phyloP scores from a whole-genome alignment of 768 basidiomycete species.

The Mycena vulgaris region DNA sequence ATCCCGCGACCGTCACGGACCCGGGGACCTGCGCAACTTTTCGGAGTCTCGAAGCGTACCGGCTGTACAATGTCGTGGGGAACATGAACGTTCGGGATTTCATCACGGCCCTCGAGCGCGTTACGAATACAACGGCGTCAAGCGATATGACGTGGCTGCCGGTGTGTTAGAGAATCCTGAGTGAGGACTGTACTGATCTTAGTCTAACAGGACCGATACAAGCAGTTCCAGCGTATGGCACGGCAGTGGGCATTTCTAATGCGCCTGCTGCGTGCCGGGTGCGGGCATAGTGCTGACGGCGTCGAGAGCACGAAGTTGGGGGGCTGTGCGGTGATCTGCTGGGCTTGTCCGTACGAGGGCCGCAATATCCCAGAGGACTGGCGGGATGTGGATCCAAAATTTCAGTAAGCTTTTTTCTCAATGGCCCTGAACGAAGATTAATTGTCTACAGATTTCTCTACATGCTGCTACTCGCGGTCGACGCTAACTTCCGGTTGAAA shows the following conservation, averaged over 20 bases:
- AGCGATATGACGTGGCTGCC: conserved; percentile 10
- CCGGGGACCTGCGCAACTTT: conserved; percentile 37
- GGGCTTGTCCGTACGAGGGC: conserved; percentile 40
- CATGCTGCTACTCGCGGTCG: conserved; percentile 39
- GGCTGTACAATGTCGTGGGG: conserved; percentile 33
- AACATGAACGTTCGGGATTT: conserved; percentile 22
- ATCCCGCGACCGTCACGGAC: conserved; percentile 24
- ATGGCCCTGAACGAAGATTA: neutral
- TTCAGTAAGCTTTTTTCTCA: neutral
- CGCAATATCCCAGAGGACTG: conserved; percentile 11
- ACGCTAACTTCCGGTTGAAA: conserved; percentile 47
- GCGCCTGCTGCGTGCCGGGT: conserved; percentile 15
- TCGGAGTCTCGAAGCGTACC: conserved; percentile 20
- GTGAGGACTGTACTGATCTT: no score
- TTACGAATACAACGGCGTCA: neutral
- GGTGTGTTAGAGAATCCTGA: no score
- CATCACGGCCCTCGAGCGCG: conserved; percentile 7
- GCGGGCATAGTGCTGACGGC: conserved; percentile 17
- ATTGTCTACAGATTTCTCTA: conserved; percentile 39
- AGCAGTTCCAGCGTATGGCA: conserved; percentile 25
- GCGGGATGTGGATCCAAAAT: neutral
- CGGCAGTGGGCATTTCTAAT: conserved; percentile 12
- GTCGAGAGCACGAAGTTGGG: conserved; percentile 13
- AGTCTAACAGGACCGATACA: conserved; percentile 28
- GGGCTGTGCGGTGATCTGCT: conserved; percentile 38